A percentile compares a stretch with the other conserved stretches of the same genome.
Conservation (phyloP, 352 stramenopile genomes). For the Globisporangium camurandrum region DNA sequence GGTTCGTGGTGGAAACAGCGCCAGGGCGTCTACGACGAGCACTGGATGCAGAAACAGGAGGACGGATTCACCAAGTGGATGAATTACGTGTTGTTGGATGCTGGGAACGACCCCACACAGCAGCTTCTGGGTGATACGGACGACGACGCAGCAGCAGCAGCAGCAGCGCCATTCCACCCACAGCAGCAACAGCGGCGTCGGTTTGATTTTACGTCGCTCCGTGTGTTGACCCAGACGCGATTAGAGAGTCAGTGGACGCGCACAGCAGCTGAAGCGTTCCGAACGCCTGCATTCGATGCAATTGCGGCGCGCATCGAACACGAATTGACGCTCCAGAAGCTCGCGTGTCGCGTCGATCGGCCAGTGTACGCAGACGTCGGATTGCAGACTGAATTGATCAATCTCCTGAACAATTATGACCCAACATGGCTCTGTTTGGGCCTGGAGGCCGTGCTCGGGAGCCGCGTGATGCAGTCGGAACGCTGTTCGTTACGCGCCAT, state of each 20-base stretch:
- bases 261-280: conserved; percentile 52
- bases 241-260: conserved; percentile 61
- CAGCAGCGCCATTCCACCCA: not conserved
- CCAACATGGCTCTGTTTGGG: conserved; percentile 88
- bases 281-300: conserved; percentile 38
- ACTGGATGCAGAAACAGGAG: conserved; percentile 78
- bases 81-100: conserved; percentile 76
- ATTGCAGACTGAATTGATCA: conserved; percentile 78
- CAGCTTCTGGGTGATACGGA: conserved; percentile 23
- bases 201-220: conserved; percentile 66
- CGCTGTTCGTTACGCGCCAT: conserved; percentile 48
- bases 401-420: conserved; percentile 88
- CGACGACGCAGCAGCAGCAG: conserved; percentile 12
- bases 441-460: conserved; percentile 82
- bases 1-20: conserved; percentile 74
- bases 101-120: conserved; percentile 30
- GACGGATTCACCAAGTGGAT: conserved; percentile 83
- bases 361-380: conserved; percentile 89
- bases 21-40: conserved; percentile 57
- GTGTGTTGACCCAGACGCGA: conserved; percentile 59
- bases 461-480: conserved; percentile 42
- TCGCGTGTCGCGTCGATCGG: conserved; percentile 82
- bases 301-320: conserved; percentile 58
- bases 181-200: conserved; percentile 9
- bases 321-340: conserved; percentile 59